A percentile compares a stretch with the other conserved stretches of the same genome.
phyloP scores from a whole-genome alignment of 176 grass and related monocot species.

The Paspalum vaginatum region DNA sequence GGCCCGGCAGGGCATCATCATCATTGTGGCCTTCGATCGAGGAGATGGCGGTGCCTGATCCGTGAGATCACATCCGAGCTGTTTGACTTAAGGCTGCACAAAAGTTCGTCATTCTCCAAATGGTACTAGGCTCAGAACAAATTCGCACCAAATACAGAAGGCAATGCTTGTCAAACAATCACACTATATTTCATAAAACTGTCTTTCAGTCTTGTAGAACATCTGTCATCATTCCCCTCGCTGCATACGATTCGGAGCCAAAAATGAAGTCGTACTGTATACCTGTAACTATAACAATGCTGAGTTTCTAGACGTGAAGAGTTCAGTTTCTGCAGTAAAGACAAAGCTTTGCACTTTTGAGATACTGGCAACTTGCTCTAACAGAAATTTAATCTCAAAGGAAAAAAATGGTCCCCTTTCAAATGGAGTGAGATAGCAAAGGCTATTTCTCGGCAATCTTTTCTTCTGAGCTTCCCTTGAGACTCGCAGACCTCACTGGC shows the following conservation, averaged over 20 bases:
- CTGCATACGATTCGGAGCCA: slow-evolving; percentile 14
- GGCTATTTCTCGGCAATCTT: background rate
- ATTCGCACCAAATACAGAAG: background rate
- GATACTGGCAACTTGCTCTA: background rate
- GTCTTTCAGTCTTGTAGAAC: slow-evolving; percentile 22
- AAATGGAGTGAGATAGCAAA: background rate
- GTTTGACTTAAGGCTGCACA: background rate
- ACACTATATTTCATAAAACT: slow-evolving; percentile 5
- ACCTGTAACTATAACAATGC: slow-evolving; percentile 26
- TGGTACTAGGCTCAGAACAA: background rate
- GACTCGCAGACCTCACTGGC: slow-evolving; percentile 1
- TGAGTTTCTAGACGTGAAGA: slow-evolving; percentile 24
- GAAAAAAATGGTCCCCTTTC: background rate
- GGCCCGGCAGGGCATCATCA: too few relatives aligned
- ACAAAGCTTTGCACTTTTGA: background rate
- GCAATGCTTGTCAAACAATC: background rate
- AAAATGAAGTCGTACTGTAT: slow-evolving; percentile 23
- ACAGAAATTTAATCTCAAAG: background rate
- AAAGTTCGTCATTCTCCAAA: background rate
- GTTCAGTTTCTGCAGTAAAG: background rate
- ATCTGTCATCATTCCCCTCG: background rate
- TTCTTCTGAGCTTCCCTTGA: slow-evolving; percentile 20
- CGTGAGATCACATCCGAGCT: too few relatives aligned
- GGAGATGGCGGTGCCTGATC: too few relatives aligned
- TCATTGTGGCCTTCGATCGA: too few relatives aligned